Evolutionary conservation across 805 yeast genomes (phyloP), one percentile per base, ranked within the genome.

Genomic region (Cyberlindnera galapagoensis): DNA sequence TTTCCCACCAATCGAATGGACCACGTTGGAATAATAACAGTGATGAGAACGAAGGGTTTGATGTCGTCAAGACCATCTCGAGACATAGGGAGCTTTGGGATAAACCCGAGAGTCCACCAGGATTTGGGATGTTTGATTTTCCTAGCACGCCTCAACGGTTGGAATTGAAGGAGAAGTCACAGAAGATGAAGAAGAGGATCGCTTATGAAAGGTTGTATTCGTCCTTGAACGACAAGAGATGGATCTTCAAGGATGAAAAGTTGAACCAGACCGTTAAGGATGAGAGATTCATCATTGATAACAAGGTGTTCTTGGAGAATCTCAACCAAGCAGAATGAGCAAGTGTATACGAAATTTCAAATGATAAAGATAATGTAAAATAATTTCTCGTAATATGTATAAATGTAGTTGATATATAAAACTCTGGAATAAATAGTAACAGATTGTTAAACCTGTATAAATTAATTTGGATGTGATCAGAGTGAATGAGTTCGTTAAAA

Each of bases 91-190:
- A 43, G 13, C 43, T 45, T 13, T 51, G 53, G 52, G 49, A 44
- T 6, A 51, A 67, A 26, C 63, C 65, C 0, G 59, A 60, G 4
- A 61, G 73, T 2, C 82, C 81, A 2, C 76, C 76, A 1, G 81
- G 81, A 1, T 74, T 67, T 52, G 76, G 72, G 40, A 53, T 74
- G 24, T 59, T 75, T 16, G 82, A 74, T 32, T 75, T 78, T 40
- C 80, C 83, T 0, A 57, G 56, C 5, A 70, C 80, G 0, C 81
- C 73, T 38, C 74, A 76, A 42, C 50, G 44, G 32, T 2, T 55
- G 47, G 26, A 74, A 66, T 35, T 62, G 60, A 40, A 37, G 38
- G 12, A 52, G 50, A 52, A 56, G 33, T 53, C 64, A 5, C 54
- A 56, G 15, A 36, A 39, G 33, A 46, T 65, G 13, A 51, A 65